These are phyloP conservation scores for Mytilinidion resinicola DNA, from an alignment of 495 filamentous ascomycete genomes.

Conservation along the genomic window DNA sequence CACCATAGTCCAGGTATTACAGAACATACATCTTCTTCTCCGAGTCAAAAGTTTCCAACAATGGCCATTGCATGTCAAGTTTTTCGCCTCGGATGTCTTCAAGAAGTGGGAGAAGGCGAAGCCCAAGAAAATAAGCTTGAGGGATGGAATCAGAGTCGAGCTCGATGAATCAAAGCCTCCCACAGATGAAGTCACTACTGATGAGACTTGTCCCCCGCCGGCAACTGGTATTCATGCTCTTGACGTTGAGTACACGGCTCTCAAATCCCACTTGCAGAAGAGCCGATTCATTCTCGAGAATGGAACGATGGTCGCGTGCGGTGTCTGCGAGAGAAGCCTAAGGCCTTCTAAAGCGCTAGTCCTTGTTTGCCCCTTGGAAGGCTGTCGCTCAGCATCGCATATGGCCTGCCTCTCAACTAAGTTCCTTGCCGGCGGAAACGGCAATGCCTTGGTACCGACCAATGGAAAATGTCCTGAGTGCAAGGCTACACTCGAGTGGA, in stretches of 20 bases:
- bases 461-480: conserved; percentile 71
- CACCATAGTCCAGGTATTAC: conserved; percentile 56
- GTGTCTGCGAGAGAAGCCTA: conserved; percentile 54
- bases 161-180: conserved; percentile 44
- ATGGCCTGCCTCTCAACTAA: conserved; percentile 65
- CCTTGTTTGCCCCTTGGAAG: conserved; percentile 60
- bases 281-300: conserved; percentile 57
- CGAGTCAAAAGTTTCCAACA: conserved; percentile 65
- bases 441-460: conserved; percentile 55
- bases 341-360: conserved; percentile 46
- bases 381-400: conserved; percentile 66
- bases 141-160: conserved; percentile 47
- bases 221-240: conserved; percentile 35
- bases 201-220: background rate
- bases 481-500: conserved; percentile 57
- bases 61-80: conserved; percentile 79
- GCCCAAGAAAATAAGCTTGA: conserved; percentile 43
- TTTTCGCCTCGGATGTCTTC: conserved; percentile 67
- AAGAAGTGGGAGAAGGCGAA: conserved; percentile 59
- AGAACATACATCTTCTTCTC: conserved; percentile 72
- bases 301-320: conserved; percentile 51
- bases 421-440: conserved; percentile 48
- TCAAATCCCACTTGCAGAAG: conserved; percentile 68
- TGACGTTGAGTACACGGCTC: conserved; percentile 57
- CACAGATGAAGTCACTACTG: background rate